Evolutionary conservation across 352 stramenopile species (phyloP), one percentile per base, ranked within the genome.

Genomic region (Peronospora tabacina): DNA sequence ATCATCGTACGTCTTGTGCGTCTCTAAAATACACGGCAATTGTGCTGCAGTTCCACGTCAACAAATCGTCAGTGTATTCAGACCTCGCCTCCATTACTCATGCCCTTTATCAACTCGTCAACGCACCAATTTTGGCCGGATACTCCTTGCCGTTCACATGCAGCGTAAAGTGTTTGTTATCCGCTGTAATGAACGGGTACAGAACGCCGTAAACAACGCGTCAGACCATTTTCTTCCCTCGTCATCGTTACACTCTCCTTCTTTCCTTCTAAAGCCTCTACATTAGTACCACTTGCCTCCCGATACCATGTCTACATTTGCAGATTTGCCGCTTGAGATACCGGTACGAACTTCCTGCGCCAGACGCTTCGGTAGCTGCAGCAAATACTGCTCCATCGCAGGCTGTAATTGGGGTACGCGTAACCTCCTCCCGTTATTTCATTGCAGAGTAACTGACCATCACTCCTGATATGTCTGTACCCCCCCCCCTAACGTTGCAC

Each of bases 1-100:
- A 52, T 91, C 80, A 38, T 94, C 82, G 47, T 94, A 94, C 12
- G 82, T 94, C 61, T 94, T 94, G 70, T 94, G 82, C 2, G 80
- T 94, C 66, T 94, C 82, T 17, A 94, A 41, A 53, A 94, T 90
- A 22, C 66, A 82, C 39, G 82, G 82, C 43, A 94, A 54, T 66
- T 94, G 78, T n/a, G 75, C 82, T 94, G 51, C 12, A 36, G 12
- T 26, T 29, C 49, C 28, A 11, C 32, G 41, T 24, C 17, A 55
- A 15, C n/a, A 40, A 39, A 17, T n/a, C 32, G 41, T 52, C 43
- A 52, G 20, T 22, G 12, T 36, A 5, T 30, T 4, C 22, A 26
- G 9, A 55, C 5, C 3, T 8, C 30, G 16, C 12, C 19, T 42
- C n/a, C 11, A 39, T 26, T 6, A 26, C 22, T 2, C 7, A 26